phyloP scores from a whole-genome alignment of 1,284 basidiomycete genomes.

The Erythrobasidium hasegawianum region DNA sequence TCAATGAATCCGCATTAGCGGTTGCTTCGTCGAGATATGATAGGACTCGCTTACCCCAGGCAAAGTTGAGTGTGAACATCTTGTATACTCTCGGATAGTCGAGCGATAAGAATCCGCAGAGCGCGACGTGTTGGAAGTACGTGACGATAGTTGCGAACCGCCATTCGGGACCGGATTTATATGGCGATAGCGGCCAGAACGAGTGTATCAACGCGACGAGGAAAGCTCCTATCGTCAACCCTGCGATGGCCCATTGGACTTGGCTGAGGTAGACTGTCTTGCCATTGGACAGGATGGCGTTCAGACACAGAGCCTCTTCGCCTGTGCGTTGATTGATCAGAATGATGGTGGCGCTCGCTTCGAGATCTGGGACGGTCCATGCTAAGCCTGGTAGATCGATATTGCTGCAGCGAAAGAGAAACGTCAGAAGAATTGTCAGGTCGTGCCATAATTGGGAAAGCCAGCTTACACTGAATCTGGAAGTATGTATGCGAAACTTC shows the following conservation, averaged over 20 bases:
- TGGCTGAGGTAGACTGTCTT: conserved; percentile 70
- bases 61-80: conserved; percentile 73
- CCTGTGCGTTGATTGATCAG: conserved; percentile 66
- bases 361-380: conserved; percentile 83
- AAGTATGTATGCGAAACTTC: conserved; percentile 46
- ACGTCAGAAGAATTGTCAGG: background rate
- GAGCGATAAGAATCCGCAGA: conserved; percentile 70
- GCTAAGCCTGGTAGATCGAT: conserved; percentile 70
- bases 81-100: conserved; percentile 81
- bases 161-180: conserved; percentile 49
- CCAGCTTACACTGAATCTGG: conserved; percentile 24
- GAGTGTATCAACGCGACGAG: conserved; percentile 67
- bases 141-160: conserved; percentile 72
- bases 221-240: conserved; percentile 64
- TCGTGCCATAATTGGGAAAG: background rate
- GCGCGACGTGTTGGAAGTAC: conserved; percentile 75
- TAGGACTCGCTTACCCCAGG: conserved; percentile 56
- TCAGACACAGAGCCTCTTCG: conserved; percentile 76
- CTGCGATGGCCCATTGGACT: conserved; percentile 73
- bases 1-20: too few relatives aligned
- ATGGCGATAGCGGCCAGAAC: conserved; percentile 48
- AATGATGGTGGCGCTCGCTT: conserved; percentile 78
- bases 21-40: too few relatives aligned
- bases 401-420: conserved; percentile 45
- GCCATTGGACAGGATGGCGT: conserved; percentile 86